Percentiles rank a stretch among this genome's conserved stretches.
Evolutionary conservation across 768 basidiomycete genomes (phyloP).

Genomic region (Suillus americanus): DNA sequence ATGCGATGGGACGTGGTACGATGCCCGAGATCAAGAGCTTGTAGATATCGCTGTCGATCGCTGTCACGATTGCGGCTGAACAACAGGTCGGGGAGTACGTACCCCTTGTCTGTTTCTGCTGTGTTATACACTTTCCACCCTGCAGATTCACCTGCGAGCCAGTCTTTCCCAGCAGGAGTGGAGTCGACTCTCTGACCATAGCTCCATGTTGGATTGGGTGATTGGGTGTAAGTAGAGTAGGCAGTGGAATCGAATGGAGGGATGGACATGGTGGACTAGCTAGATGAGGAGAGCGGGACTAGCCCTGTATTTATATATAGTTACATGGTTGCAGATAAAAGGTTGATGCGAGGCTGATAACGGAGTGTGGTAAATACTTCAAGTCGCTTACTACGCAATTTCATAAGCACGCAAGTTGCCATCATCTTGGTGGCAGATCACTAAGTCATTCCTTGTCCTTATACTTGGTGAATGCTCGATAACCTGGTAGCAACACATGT

Average conservation of each 20-base stretch:
- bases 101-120: conserved; percentile 28
- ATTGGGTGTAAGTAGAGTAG: conserved; percentile 25
- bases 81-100: background rate
- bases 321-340: background rate
- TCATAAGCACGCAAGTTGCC: background rate
- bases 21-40: conserved; percentile 38
- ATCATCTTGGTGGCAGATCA: background rate
- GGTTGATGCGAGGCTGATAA: background rate
- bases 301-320: background rate
- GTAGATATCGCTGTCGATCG: conserved; percentile 27
- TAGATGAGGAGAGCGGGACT: background rate
- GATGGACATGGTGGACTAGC: conserved; percentile 22
- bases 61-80: background rate
- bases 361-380: background rate
- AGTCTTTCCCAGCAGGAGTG: conserved; percentile 29
- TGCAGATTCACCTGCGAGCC: conserved; percentile 34
- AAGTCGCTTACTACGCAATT: background rate
- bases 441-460: too few species aligned
- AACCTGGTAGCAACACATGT: too few species aligned
- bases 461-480: too few species aligned
- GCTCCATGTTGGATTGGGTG: conserved; percentile 33
- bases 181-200: conserved; percentile 30
- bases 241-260: conserved; percentile 25
- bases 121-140: conserved; percentile 37
- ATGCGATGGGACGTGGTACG: conserved; percentile 45